phyloP scores from a whole-genome alignment of 257 asterid species.

The Nicotiana attenuata region DNA sequence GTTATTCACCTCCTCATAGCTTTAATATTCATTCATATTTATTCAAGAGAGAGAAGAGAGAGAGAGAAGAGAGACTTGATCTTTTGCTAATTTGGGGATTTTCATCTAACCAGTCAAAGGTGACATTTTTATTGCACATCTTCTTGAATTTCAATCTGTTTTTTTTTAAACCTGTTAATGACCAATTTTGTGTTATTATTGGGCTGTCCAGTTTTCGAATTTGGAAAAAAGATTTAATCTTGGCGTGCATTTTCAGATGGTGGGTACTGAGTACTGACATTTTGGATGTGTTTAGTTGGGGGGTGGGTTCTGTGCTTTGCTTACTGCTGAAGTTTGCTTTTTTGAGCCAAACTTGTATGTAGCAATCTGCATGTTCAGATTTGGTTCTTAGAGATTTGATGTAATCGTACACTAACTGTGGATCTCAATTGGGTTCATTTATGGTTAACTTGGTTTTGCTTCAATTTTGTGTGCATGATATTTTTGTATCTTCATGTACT shows the following conservation, averaged over 20 bases:
- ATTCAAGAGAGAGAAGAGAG: conserved; percentile 16
- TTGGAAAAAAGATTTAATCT: conserved; percentile 18
- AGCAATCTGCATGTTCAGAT: conserved; percentile 10
- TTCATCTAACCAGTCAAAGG: conserved; percentile 34
- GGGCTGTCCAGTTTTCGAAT: neutral
- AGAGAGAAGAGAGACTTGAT: neutral
- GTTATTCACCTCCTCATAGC: conserved; percentile 9
- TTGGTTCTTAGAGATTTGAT: conserved; percentile 16
- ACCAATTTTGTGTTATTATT: neutral
- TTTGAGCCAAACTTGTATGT: neutral
- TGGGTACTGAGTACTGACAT: conserved; percentile 12
- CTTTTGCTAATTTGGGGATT: conserved; percentile 20
- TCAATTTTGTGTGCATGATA: neutral
- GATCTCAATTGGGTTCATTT: conserved; percentile 14
- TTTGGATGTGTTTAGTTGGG: conserved; percentile 15
- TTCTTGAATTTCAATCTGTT: conserved; percentile 12
- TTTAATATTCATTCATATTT: neutral
- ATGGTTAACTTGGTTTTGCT: neutral
- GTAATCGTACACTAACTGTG: conserved; percentile 10
- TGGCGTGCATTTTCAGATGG: conserved; percentile 9
- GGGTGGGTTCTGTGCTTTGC: conserved; percentile 11
- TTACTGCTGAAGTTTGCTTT: neutral
- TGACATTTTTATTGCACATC: conserved; percentile 17
- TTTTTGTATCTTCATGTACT: neutral
- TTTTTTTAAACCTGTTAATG: neutral